These are phyloP conservation scores for Lojkania enalia DNA, from an alignment of 2,329 filamentous ascomycete species.

Conservation along the genomic window DNA sequence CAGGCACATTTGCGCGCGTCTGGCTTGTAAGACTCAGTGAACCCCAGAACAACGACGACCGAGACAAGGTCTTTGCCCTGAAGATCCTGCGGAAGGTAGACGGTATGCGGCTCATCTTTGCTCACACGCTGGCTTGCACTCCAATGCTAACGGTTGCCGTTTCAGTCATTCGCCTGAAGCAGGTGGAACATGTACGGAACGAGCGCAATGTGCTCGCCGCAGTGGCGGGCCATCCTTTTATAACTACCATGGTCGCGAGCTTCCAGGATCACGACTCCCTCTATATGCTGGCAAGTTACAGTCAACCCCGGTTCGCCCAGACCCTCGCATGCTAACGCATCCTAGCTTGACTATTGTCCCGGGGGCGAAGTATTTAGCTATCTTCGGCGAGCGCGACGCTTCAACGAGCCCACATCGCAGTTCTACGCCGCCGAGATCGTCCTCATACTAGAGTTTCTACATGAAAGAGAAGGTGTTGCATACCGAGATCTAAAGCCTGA, in stretches of 20 bases:
- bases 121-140: slow-evolving; percentile 12
- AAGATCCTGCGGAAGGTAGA: slow-evolving; percentile 72
- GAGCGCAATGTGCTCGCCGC: slow-evolving; percentile 78
- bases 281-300: slow-evolving; percentile 67
- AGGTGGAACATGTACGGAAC: slow-evolving; percentile 83
- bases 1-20: slow-evolving; percentile 80
- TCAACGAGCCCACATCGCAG: slow-evolving; percentile 75
- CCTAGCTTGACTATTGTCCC: slow-evolving; percentile 74
- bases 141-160: slow-evolving; percentile 25
- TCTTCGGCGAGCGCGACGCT: slow-evolving; percentile 73
- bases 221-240: slow-evolving; percentile 80
- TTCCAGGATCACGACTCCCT: slow-evolving; percentile 79
- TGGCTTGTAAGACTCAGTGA: slow-evolving; percentile 74
- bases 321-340: slow-evolving; percentile 18
- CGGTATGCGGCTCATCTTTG: slow-evolving; percentile 47
- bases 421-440: slow-evolving; percentile 87
- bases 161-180: slow-evolving; percentile 76
- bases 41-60: slow-evolving; percentile 55
- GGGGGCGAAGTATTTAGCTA: slow-evolving; percentile 86
- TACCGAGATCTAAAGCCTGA: slow-evolving; percentile 84
- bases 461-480: slow-evolving; percentile 77
- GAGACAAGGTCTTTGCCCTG: slow-evolving; percentile 73
- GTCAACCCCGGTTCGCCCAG: not conserved
- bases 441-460: slow-evolving; percentile 77
- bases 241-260: slow-evolving; percentile 75